phyloP scores from a whole-genome alignment of 2,329 filamentous ascomycete species.

The Colletotrichum phormii region DNA sequence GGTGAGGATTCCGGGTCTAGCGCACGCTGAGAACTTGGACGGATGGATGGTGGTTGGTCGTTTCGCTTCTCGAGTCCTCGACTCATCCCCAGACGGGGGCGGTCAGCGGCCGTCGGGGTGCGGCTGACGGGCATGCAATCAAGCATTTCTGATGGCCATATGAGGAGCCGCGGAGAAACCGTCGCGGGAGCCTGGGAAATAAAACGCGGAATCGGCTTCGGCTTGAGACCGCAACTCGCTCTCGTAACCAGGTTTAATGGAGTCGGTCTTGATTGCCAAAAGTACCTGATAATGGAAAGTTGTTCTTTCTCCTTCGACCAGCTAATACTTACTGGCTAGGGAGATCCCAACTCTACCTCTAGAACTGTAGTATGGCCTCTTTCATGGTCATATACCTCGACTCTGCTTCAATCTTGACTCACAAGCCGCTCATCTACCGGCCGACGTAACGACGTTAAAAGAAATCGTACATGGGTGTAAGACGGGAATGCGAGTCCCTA shows the following conservation, averaged over 20 bases:
- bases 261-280: background rate
- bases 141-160: background rate
- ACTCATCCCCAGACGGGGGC: background rate
- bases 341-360: background rate
- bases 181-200: background rate
- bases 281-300: background rate
- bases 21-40: slow-evolving; percentile 3
- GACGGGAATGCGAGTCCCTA: background rate
- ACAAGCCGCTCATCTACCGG: background rate
- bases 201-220: background rate
- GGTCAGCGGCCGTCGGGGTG: background rate
- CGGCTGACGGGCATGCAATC: background rate
- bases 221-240: background rate
- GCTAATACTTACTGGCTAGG: background rate
- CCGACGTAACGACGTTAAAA: background rate
- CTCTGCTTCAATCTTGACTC: background rate
- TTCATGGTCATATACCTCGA: background rate
- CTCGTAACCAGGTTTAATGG: background rate
- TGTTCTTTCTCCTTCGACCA: background rate
- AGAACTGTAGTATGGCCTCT: background rate
- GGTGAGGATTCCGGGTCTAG: slow-evolving; percentile 8
- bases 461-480: background rate
- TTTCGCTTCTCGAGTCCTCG: slow-evolving; percentile 9
- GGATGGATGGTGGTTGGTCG: background rate
- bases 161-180: background rate